Percentiles rank a stretch among this genome's conserved stretches.
These are phyloP conservation scores for Inga oerstediana DNA, from an alignment of 306 rosid genomes.

Conservation along the genomic window DNA sequence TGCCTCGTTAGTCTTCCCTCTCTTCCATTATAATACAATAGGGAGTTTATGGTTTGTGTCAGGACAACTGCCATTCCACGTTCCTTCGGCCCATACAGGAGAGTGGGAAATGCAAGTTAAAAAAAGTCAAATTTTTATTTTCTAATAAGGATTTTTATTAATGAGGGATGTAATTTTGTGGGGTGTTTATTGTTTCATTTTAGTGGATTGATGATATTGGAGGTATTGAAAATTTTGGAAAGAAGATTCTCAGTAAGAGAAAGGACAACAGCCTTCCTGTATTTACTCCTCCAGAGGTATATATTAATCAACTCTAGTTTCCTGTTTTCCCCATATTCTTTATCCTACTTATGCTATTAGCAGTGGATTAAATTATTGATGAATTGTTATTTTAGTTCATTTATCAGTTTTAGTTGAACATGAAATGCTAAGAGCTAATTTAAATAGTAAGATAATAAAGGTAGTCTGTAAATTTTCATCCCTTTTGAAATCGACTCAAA, in stretches of 20 bases:
- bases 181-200: slow-evolving; percentile 28
- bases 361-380: neutral
- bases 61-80: slow-evolving; percentile 21
- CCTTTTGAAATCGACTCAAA: neutral
- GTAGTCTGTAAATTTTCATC: neutral
- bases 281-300: slow-evolving; percentile 89
- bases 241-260: slow-evolving; percentile 61
- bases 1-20: neutral
- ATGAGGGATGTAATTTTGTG: slow-evolving; percentile 27
- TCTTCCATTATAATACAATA: neutral
- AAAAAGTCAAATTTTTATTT: slow-evolving; percentile 6
- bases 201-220: slow-evolving; percentile 96
- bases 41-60: slow-evolving; percentile 1
- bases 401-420: neutral
- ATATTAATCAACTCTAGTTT: slow-evolving; percentile 26
- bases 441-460: neutral
- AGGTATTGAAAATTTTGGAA: slow-evolving; percentile 76
- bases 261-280: slow-evolving; percentile 74
- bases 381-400: slow-evolving; percentile 17
- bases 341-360: slow-evolving; percentile 19
- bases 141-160: slow-evolving; percentile 9
- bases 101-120: slow-evolving; percentile 19
- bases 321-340: slow-evolving; percentile 10
- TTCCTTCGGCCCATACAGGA: neutral
- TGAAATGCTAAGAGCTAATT: neutral